Percentiles rank a stretch among this genome's conserved stretches.
phyloP scores from a whole-genome alignment of 2,329 filamentous ascomycete species.

The Botrytis elliptica region DNA sequence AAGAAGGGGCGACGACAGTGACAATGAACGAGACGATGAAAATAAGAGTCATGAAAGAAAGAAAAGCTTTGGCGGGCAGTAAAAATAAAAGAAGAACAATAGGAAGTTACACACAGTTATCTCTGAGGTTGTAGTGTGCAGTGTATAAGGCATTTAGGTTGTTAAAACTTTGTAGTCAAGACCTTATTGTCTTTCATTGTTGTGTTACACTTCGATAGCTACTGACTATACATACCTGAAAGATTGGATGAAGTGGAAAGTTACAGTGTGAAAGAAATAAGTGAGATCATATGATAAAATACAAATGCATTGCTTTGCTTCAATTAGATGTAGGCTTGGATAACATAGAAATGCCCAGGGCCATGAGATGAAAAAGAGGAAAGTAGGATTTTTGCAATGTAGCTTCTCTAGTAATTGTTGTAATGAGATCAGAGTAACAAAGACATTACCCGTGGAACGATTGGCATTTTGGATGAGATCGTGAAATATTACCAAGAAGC shows the following conservation, averaged over 20 bases:
- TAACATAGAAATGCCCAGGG: background rate
- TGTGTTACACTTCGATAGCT: background rate
- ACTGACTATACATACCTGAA: background rate
- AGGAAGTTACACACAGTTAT: background rate
- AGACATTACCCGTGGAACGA: background rate
- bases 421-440: background rate
- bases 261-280: background rate
- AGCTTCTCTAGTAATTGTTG: background rate
- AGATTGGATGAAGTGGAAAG: background rate
- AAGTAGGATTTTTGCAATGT: background rate
- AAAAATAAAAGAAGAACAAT: background rate
- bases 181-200: background rate
- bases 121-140: background rate
- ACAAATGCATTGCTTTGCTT: background rate
- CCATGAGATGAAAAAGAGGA: background rate
- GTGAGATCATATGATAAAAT: background rate
- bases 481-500: background rate
- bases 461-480: too few relatives aligned
- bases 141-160: background rate
- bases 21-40: background rate
- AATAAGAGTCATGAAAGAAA: background rate
- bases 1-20: too few relatives aligned
- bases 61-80: background rate
- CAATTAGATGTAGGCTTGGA: background rate
- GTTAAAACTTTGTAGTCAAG: background rate